A percentile compares a stretch with the other conserved stretches of the same genome.
Conservation (phyloP, 257 asterid species). For the Paulownia fortunei region DNA sequence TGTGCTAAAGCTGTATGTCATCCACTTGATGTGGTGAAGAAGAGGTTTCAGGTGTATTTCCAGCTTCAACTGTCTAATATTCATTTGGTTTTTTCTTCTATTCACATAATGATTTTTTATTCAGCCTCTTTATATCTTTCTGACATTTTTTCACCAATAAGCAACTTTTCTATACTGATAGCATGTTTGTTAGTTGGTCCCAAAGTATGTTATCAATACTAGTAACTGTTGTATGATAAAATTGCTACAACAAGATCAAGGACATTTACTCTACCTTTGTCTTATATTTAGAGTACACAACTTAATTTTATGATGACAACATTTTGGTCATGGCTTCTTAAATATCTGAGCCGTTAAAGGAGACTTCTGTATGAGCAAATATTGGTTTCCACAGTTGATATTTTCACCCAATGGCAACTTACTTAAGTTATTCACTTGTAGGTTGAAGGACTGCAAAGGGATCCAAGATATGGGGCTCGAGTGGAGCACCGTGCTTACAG, state of each 20-base stretch:
- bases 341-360: neutral
- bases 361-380: neutral
- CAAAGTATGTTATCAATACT: too few species aligned
- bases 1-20: constrained; percentile 91
- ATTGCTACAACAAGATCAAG: too few species aligned
- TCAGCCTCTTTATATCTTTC: too few species aligned
- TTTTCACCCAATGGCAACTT: neutral
- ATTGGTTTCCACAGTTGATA: neutral
- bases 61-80: neutral
- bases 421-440: constrained; percentile 30
- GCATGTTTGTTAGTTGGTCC: too few species aligned
- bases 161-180: too few species aligned
- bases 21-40: constrained; percentile 96
- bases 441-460: constrained; percentile 88
- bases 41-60: constrained; percentile 87
- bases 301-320: too few species aligned
- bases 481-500: constrained; percentile 71
- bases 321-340: too few species aligned
- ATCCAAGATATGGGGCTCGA: constrained; percentile 87
- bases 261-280: too few species aligned
- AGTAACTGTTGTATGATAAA: too few species aligned
- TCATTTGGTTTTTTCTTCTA: neutral
- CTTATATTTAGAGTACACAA: too few species aligned
- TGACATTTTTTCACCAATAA: too few species aligned
- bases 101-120: too few species aligned